These are phyloP conservation scores for Gastrodia elata DNA, from an alignment of 106 monocot species.

Conservation along the genomic window DNA sequence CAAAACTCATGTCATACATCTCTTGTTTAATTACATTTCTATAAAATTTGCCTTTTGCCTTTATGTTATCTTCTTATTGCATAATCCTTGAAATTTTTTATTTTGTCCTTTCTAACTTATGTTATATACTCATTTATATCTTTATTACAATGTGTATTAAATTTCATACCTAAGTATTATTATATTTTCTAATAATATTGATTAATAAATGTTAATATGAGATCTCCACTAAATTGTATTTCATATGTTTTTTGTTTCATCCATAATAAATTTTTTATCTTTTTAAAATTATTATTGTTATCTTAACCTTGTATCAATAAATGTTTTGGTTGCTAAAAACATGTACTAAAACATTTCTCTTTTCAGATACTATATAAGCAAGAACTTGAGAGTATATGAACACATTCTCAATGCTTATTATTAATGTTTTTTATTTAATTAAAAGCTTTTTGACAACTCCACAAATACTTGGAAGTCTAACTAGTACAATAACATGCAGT, in stretches of 20 bases:
- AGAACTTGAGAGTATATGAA: too few relatives aligned
- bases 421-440: too few relatives aligned
- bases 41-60: background rate
- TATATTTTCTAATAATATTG: background rate
- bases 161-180: background rate
- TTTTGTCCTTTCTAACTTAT: background rate
- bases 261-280: too few relatives aligned
- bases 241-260: background rate
- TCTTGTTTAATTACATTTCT: background rate
- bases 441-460: too few relatives aligned
- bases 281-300: too few relatives aligned
- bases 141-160: background rate
- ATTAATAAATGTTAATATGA: background rate
- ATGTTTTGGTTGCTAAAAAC: too few relatives aligned
- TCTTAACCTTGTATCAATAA: too few relatives aligned
- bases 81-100: background rate
- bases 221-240: background rate
- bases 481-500: background rate
- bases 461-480: too few relatives aligned
- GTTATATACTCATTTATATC: background rate
- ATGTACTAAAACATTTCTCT: too few relatives aligned
- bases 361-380: too few relatives aligned
- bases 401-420: too few relatives aligned
- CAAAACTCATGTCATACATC: background rate
- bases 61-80: background rate